A percentile compares a stretch with the other conserved stretches of the same genome.
Conservation (phyloP, 2,329 filamentous ascomycete species). For the Neophaeococcomyces mojaviensis region DNA sequence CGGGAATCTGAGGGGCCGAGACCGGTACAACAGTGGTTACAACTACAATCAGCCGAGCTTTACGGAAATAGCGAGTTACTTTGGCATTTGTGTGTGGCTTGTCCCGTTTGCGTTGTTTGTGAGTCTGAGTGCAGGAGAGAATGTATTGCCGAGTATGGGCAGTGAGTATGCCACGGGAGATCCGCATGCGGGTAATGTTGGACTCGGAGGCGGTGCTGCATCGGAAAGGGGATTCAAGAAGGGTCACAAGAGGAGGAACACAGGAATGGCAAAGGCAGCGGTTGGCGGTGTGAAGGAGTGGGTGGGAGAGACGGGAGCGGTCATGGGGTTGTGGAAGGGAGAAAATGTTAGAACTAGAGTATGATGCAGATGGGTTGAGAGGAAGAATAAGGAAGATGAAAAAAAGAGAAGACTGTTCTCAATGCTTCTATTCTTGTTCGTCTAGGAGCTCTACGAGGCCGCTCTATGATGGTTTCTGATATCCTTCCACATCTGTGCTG, state of each 20-base stretch:
- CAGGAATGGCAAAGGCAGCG: conserved; percentile 56
- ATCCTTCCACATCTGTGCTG: conserved; percentile 20
- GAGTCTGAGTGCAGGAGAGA: conserved; percentile 86
- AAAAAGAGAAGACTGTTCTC: too few relatives aligned
- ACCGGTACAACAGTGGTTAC: conserved; percentile 37
- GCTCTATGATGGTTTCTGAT: conserved; percentile 1
- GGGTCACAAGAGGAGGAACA: conserved; percentile 41
- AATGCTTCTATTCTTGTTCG: not conserved
- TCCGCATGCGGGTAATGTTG: conserved; percentile 1
- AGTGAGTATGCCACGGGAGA: conserved; percentile 61
- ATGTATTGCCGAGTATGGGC: conserved; percentile 87
- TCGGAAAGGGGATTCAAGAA: conserved; percentile 15
- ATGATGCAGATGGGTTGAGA: conserved; percentile 7
- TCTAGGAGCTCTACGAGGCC: not conserved
- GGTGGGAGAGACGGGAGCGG: conserved; percentile 54
- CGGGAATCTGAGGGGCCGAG: conserved; percentile 3
- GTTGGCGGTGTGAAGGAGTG: conserved; percentile 54
- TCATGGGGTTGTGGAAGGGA: conserved; percentile 56
- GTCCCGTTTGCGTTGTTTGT: conserved; percentile 94
- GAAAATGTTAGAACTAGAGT: conserved; percentile 45
- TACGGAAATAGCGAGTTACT: conserved; percentile 91
- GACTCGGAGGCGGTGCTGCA: not conserved
- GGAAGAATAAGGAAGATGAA: too few relatives aligned
- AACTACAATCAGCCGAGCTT: conserved; percentile 61
- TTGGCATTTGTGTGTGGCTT: conserved; percentile 93